Percentiles rank a stretch among this genome's conserved stretches.
phyloP scores from a whole-genome alignment of 164 flowering plant species.

The Chimonanthus salicifolius region DNA sequence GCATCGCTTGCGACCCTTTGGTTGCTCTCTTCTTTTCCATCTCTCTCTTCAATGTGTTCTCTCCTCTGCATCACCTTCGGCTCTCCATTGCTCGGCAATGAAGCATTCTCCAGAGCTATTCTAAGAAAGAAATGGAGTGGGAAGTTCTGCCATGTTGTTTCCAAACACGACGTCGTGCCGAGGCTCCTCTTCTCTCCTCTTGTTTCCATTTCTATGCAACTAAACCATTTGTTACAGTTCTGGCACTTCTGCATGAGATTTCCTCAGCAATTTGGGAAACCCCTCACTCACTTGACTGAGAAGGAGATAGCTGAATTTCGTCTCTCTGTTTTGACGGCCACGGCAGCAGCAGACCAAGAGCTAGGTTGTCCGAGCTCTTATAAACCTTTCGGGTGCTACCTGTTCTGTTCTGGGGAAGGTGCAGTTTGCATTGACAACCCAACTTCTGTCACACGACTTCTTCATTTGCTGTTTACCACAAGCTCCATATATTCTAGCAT shows the following conservation, averaged over 20 bases:
- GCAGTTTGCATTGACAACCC: constrained; percentile 55
- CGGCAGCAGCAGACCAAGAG: constrained; percentile 6
- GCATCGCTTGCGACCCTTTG: constrained; percentile 68
- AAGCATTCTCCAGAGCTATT: constrained; percentile 43
- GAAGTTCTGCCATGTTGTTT: constrained; percentile 54
- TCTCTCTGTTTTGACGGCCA: constrained; percentile 16
- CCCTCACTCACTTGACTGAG: constrained; percentile 14
- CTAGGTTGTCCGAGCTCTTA: constrained; percentile 15
- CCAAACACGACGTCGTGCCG: constrained; percentile 57
- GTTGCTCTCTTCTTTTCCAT: constrained; percentile 42
- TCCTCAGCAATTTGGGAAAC: constrained; percentile 1
- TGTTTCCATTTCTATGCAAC: constrained; percentile 15
- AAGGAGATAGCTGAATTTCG: constrained; percentile 22
- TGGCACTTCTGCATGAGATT: constrained; percentile 7
- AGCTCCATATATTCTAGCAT: constrained; percentile 26
- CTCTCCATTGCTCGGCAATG: constrained; percentile 66
- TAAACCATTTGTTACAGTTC: constrained; percentile 17
- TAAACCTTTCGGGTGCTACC: constrained; percentile 60
- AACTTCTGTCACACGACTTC: constrained; percentile 37
- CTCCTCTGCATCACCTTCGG: constrained; percentile 76
- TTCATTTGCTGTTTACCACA: constrained; percentile 31
- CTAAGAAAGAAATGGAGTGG: constrained; percentile 56
- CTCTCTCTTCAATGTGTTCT: constrained; percentile 18
- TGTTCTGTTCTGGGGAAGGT: constrained; percentile 55
- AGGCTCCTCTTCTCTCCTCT: constrained; percentile 50